A percentile compares a stretch with the other conserved stretches of the same genome.
Evolutionary conservation across 1,284 basidiomycete species (phyloP).

Genomic region (Volvariella surrecta): DNA sequence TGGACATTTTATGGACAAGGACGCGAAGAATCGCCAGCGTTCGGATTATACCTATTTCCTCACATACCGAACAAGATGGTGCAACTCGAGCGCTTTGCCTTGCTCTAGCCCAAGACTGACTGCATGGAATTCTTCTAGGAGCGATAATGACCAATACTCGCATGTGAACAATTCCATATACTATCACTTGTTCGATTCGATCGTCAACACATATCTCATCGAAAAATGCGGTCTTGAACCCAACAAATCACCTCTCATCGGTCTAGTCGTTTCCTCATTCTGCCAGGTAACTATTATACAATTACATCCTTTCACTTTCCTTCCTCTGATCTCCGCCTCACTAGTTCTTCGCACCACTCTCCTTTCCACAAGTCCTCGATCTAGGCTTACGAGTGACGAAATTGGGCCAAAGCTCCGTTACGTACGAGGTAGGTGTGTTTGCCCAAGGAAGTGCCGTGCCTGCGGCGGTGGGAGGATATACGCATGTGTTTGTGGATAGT

Average conservation of each 20-base stretch:
- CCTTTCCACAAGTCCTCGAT: constrained; percentile 60
- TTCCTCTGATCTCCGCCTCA: not conserved
- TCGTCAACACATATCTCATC: constrained; percentile 68
- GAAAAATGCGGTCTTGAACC: constrained; percentile 44
- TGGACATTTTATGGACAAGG: too few species aligned
- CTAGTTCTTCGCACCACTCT: constrained; percentile 56
- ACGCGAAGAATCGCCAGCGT: too few species aligned
- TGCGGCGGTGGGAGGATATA: constrained; percentile 68
- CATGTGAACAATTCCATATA: constrained; percentile 76
- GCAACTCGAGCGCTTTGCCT: constrained; percentile 14
- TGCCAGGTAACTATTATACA: constrained; percentile 35
- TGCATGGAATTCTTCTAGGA: constrained; percentile 33
- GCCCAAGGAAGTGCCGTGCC: constrained; percentile 35
- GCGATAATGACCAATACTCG: constrained; percentile 74
- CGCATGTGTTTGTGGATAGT: constrained; percentile 71
- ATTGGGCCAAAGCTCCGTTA: constrained; percentile 63
- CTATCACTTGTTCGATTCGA: constrained; percentile 70
- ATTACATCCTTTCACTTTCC: not conserved
- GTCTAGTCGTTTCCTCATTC: constrained; percentile 64
- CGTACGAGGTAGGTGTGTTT: constrained; percentile 71
- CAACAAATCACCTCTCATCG: constrained; percentile 42
- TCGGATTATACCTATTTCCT: constrained; percentile 51
- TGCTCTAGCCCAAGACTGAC: not conserved
- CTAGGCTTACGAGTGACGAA: constrained; percentile 57
- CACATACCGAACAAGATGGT: constrained; percentile 64